These are phyloP conservation scores for Ganoderma sinense DNA, from an alignment of 1,284 basidiomycete genomes.

Conservation along the genomic window DNA sequence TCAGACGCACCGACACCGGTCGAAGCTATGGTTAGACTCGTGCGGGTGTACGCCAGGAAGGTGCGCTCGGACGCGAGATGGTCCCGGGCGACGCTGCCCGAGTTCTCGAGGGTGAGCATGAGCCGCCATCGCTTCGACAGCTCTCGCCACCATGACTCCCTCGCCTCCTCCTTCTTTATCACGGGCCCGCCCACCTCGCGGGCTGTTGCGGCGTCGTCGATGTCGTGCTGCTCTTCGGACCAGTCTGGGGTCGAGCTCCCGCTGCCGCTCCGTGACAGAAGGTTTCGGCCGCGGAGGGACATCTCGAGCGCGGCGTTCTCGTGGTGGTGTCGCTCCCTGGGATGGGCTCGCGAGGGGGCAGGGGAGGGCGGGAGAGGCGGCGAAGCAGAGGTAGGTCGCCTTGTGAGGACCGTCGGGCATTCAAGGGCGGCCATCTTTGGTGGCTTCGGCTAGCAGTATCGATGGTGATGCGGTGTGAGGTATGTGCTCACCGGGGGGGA, in stretches of 20 bases:
- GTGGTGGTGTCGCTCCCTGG: neutral
- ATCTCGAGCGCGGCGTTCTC: neutral
- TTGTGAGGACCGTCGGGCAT: conserved; percentile 12
- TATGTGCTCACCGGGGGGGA: neutral
- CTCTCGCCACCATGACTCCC: conserved; percentile 19
- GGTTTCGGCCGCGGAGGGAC: neutral
- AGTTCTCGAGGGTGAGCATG: conserved; percentile 55
- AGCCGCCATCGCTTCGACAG: conserved; percentile 37
- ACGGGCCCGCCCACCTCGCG: neutral
- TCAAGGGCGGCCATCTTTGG: conserved; percentile 12
- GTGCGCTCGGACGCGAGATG: conserved; percentile 66
- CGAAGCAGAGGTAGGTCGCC: conserved; percentile 9
- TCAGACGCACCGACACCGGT: conserved; percentile 49
- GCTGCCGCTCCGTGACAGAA: neutral
- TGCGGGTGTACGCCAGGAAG: conserved; percentile 66
- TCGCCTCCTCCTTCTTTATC: neutral
- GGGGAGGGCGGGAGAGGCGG: conserved; percentile 14
- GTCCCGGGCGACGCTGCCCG: conserved; percentile 67
- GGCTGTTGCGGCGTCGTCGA: neutral
- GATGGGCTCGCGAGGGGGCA: conserved; percentile 1
- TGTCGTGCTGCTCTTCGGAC: neutral
- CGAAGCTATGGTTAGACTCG: conserved; percentile 62
- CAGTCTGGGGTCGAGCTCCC: neutral
- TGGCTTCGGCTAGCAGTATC: neutral
- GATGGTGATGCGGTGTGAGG: neutral